These are phyloP conservation scores for Aspergillus ochraceoroseus DNA, from an alignment of 2,329 filamentous ascomycete species.

Conservation along the genomic window DNA sequence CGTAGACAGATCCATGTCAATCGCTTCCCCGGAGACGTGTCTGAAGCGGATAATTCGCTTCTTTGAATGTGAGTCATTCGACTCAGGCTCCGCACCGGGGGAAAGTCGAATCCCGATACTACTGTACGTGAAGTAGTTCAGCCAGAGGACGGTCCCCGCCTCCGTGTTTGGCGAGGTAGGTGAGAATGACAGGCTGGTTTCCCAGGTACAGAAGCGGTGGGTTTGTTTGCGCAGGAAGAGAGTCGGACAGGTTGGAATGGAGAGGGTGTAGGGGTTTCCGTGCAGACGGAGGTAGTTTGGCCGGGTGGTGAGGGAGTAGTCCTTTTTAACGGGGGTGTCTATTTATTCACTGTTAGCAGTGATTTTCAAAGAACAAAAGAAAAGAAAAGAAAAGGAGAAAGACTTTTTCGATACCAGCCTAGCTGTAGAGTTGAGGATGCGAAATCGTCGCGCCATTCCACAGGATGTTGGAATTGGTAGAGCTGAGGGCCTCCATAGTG, in stretches of 20 bases:
- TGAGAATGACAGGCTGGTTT: constrained; percentile 45
- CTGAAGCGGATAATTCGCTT: constrained; percentile 27
- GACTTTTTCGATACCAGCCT: constrained; percentile 37
- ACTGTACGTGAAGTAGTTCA: constrained; percentile 48
- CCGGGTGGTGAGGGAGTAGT: constrained; percentile 46
- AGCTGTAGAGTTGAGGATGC: constrained; percentile 21
- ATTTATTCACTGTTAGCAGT: no score
- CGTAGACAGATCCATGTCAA: not conserved
- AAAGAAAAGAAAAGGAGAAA: not conserved
- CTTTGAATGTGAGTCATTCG: constrained; percentile 8
- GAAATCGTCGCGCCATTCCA: constrained; percentile 39
- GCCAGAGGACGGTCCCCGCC: constrained; percentile 53
- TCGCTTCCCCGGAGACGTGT: constrained; percentile 7
- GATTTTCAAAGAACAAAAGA: not conserved
- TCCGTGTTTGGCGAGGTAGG: constrained; percentile 46
- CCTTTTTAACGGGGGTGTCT: constrained; percentile 49
- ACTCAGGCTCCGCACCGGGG: not conserved
- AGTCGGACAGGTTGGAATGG: constrained; percentile 49
- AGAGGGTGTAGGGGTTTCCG: constrained; percentile 51
- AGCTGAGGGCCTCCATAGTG: constrained; percentile 20
- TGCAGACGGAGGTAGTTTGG: constrained; percentile 47
- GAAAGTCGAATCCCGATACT: constrained; percentile 40
- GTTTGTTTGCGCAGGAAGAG: constrained; percentile 54
- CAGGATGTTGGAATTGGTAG: constrained; percentile 14
- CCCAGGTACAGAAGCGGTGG: constrained; percentile 42